A percentile compares a stretch with the other conserved stretches of the same genome.
Conservation (phyloP, 192 early-diverging fungal genomes). For the Backusella morwellensis region DNA sequence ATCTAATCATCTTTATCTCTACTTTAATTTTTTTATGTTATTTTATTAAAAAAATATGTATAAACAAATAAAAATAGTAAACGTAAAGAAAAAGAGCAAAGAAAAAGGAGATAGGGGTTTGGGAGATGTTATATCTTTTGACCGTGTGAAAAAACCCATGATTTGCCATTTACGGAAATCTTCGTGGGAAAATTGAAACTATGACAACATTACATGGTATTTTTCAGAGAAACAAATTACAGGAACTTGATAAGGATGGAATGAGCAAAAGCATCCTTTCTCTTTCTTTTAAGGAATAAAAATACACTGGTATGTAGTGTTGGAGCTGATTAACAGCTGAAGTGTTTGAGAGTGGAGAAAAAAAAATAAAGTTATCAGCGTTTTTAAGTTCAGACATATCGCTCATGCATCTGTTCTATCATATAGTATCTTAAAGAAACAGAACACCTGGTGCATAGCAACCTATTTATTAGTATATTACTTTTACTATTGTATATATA, state of each 20-base stretch:
- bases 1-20: neutral
- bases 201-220: neutral
- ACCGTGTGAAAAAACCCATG: constrained; percentile 8
- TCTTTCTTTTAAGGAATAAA: neutral
- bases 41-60: neutral
- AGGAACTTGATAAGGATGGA: neutral
- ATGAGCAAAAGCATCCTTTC: neutral
- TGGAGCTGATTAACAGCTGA: neutral
- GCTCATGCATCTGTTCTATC: neutral
- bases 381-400: neutral
- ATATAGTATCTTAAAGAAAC: neutral
- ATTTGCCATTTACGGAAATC: constrained; percentile 1
- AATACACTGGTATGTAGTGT: neutral
- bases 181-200: constrained; percentile 8
- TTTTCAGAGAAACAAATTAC: neutral
- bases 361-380: neutral
- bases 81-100: neutral
- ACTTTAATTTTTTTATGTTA: neutral
- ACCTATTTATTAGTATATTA: neutral
- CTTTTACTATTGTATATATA: neutral
- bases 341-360: neutral
- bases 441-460: neutral
- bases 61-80: neutral
- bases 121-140: neutral
- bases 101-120: neutral